phyloP scores from a whole-genome alignment of 2,329 filamentous ascomycete species.

The Neofusicoccum umdonicola region DNA sequence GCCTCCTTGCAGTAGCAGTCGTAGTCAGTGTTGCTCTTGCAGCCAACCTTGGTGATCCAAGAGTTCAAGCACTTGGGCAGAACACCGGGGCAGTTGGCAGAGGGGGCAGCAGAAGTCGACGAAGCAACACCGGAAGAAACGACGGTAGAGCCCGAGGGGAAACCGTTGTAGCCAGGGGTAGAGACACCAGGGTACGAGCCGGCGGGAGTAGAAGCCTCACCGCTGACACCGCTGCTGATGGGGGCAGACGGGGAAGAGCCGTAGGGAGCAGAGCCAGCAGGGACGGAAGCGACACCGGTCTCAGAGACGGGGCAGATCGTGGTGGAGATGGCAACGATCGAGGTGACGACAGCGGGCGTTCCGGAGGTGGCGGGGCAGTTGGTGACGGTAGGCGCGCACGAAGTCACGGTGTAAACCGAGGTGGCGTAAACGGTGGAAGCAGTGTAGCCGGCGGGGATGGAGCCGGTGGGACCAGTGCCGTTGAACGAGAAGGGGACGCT shows the following conservation, averaged over 20 bases:
- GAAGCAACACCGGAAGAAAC: constrained; percentile 14
- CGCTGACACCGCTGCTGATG: neutral
- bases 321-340: constrained; percentile 11
- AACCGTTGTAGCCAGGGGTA: constrained; percentile 14
- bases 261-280: constrained; percentile 7
- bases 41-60: constrained; percentile 71
- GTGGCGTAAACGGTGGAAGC: constrained; percentile 16
- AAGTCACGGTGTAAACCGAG: constrained; percentile 23
- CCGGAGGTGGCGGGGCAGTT: constrained; percentile 24
- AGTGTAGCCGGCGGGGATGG: constrained; percentile 7
- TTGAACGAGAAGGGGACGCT: constrained; percentile 6
- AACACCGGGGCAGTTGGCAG: constrained; percentile 58
- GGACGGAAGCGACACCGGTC: constrained; percentile 16
- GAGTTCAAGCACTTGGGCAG: constrained; percentile 91
- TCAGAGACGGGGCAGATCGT: constrained; percentile 16
- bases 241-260: constrained; percentile 12
- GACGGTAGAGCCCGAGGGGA: constrained; percentile 5
- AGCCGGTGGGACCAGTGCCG: constrained; percentile 1
- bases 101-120: constrained; percentile 20
- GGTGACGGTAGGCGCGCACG: constrained; percentile 4
- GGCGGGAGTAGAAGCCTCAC: neutral
- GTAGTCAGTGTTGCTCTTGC: constrained; percentile 78
- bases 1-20: constrained; percentile 83
- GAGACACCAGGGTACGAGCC: constrained; percentile 17
- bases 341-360: constrained; percentile 10